Percentiles rank a stretch among this genome's conserved stretches.
Conservation (phyloP, 1,284 basidiomycete genomes). For the Singerocomus inundabilis region DNA sequence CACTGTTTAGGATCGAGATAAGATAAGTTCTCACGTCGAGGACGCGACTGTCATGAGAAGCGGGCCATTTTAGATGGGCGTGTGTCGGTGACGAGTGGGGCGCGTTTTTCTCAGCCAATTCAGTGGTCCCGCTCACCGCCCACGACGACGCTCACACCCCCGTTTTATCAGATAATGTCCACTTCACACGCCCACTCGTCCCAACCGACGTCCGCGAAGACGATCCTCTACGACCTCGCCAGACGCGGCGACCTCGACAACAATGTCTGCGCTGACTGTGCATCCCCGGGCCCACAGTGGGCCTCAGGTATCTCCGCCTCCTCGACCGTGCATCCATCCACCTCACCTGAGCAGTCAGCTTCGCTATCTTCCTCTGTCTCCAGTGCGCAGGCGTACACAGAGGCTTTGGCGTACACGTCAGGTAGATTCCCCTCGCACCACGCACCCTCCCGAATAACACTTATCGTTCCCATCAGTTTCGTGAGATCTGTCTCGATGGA, state of each 20-base stretch:
- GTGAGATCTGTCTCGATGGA: slow-evolving; percentile 95
- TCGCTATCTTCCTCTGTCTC: slow-evolving; percentile 87
- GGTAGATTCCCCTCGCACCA: slow-evolving; percentile 40
- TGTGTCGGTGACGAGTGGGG: not conserved
- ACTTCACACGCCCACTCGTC: not conserved
- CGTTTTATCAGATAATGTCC: not conserved
- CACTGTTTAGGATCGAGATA: slow-evolving; percentile 28
- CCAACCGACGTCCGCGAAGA: slow-evolving; percentile 53
- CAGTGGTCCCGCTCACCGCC: too few species aligned
- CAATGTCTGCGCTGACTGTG: slow-evolving; percentile 78
- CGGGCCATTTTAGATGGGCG: slow-evolving; percentile 5
- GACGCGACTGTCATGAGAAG: slow-evolving; percentile 19
- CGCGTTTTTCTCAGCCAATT: not conserved
- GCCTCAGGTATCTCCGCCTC: slow-evolving; percentile 57
- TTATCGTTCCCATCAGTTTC: slow-evolving; percentile 54
- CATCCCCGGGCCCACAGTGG: slow-evolving; percentile 89
- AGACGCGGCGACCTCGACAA: slow-evolving; percentile 72
- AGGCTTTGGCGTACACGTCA: slow-evolving; percentile 86
- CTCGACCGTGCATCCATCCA: not conserved
- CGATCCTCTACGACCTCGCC: slow-evolving; percentile 72
- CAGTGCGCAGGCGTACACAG: slow-evolving; percentile 90
- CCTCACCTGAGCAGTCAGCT: slow-evolving; percentile 43
- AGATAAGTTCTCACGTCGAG: slow-evolving; percentile 35
- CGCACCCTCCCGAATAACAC: slow-evolving; percentile 6
- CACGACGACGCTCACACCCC: not conserved